Evolutionary conservation across 2,329 filamentous ascomycete species (phyloP), one percentile per base, ranked within the genome.

Genomic region (Colletotrichum camelliae): DNA sequence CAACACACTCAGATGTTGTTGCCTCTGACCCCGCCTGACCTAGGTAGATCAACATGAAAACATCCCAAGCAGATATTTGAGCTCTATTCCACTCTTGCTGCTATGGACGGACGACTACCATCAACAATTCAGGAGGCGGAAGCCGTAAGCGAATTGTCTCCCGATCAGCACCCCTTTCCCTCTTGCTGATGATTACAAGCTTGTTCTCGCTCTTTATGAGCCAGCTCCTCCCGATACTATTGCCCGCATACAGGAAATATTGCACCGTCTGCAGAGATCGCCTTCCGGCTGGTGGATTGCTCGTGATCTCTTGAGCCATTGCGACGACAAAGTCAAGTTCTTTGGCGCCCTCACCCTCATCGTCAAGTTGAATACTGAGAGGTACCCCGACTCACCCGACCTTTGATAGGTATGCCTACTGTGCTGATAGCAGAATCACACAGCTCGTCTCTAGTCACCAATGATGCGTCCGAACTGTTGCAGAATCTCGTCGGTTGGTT

Each of bases 291-390:
- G 97, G 97, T 90, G 94, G 72, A 89, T 98, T 61, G 96, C 95
- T 24, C 93, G 96, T 81, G 91, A 92, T 67, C 88, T 98, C 16
- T 87, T 98, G 13, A 87, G 87, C 67, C 92, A 91, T 76, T 86
- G 90, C 27, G 92, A 95, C 79, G 91, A 94, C 76, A 93, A 96
- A 80, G 92, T 97, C 79, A 94, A 94, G 78, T 98, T 98, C 85
- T 98, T 98, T 82, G 97, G 95, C 16, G 96, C 96, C 35, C 89
- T 98, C 75, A 98, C 96, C 0, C 94, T 98, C 79, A 97, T 95
- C 67, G 92, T 98, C 80, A 99, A 98, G 86, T 91, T 98, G 74
- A 98, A 98, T 82, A 94, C 93, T n/a, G 95, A 97, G 82, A 95
- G 93, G 94, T 77, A 88, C 80, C n/a, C 15, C 48, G 43, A 35